Conservation (phyloP, 768 basidiomycete species). For the Phylloporus arenicola region DNA sequence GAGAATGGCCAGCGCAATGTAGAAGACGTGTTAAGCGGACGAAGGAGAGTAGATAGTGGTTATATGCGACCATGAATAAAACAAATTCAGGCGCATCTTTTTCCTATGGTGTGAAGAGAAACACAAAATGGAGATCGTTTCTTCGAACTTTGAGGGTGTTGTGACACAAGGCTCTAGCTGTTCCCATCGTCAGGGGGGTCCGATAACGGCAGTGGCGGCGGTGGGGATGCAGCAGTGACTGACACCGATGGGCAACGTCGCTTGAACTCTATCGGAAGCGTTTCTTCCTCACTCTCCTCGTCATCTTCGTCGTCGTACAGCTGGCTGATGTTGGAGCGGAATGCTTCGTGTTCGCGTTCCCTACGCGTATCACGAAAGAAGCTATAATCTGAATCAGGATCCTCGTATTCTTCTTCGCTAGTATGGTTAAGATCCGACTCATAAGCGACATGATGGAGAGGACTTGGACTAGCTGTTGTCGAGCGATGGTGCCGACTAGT, state of each 20-base stretch:
- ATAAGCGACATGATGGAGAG: slow-evolving; percentile 32
- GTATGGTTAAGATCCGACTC: slow-evolving; percentile 28
- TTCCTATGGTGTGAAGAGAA: slow-evolving; percentile 11
- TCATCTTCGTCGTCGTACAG: slow-evolving; percentile 30
- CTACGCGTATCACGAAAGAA: slow-evolving; percentile 29
- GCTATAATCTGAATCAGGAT: slow-evolving; percentile 30
- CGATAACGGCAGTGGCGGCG: slow-evolving; percentile 13
- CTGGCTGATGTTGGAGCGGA: slow-evolving; percentile 30
- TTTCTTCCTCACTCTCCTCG: slow-evolving; percentile 36
- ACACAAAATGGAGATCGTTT: slow-evolving; percentile 1
- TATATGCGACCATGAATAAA: neutral
- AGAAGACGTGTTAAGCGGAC: slow-evolving; percentile 1
- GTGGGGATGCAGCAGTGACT: slow-evolving; percentile 23
- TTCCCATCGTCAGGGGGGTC: slow-evolving; percentile 15
- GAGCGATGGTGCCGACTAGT: slow-evolving; percentile 26
- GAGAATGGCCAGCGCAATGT: neutral
- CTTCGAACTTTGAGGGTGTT: slow-evolving; percentile 13
- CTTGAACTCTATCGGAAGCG: slow-evolving; percentile 30
- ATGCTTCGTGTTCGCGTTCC: slow-evolving; percentile 20
- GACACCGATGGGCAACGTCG: slow-evolving; percentile 32
- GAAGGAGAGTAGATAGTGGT: neutral
- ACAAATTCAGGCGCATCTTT: slow-evolving; percentile 16
- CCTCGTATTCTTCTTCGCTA: slow-evolving; percentile 30
- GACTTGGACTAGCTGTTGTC: slow-evolving; percentile 36
- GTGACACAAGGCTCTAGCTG: slow-evolving; percentile 10